phyloP scores from a whole-genome alignment of 768 basidiomycete species.

The Tubosaeta sp. region DNA sequence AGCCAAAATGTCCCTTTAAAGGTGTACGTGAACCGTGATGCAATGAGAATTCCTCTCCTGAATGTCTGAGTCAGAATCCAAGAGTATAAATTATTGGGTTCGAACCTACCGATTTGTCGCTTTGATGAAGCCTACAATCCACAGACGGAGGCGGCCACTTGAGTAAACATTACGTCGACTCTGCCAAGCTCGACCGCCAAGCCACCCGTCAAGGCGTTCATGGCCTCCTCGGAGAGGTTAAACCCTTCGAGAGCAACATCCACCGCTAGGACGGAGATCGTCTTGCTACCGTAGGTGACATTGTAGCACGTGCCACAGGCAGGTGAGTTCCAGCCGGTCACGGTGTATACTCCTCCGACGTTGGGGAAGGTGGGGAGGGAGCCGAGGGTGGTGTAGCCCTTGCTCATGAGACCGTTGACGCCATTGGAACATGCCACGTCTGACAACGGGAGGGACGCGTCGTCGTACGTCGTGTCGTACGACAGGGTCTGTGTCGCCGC shows the following conservation, averaged over 20 bases:
- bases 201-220: constrained; percentile 49
- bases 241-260: constrained; percentile 34
- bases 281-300: constrained; percentile 22
- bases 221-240: constrained; percentile 48
- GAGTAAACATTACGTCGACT: constrained; percentile 39
- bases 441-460: constrained; percentile 13
- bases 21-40: neutral
- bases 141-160: constrained; percentile 46
- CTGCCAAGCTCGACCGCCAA: constrained; percentile 46
- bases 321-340: constrained; percentile 27
- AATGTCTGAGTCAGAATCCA: neutral
- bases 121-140: constrained; percentile 25
- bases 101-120: neutral
- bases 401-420: constrained; percentile 25
- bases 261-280: constrained; percentile 25
- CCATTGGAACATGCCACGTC: constrained; percentile 33
- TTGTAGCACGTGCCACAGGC: constrained; percentile 33
- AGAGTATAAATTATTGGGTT: neutral
- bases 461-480: constrained; percentile 32
- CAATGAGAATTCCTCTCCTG: constrained; percentile 6
- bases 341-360: constrained; percentile 32
- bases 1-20: neutral
- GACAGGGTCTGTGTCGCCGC: constrained; percentile 17
- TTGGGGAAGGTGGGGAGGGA: constrained; percentile 30
- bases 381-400: constrained; percentile 32